Base-by-base conservation (phyloP, 1,284 basidiomycete species). In the Dichomitus squalens region DNA sequence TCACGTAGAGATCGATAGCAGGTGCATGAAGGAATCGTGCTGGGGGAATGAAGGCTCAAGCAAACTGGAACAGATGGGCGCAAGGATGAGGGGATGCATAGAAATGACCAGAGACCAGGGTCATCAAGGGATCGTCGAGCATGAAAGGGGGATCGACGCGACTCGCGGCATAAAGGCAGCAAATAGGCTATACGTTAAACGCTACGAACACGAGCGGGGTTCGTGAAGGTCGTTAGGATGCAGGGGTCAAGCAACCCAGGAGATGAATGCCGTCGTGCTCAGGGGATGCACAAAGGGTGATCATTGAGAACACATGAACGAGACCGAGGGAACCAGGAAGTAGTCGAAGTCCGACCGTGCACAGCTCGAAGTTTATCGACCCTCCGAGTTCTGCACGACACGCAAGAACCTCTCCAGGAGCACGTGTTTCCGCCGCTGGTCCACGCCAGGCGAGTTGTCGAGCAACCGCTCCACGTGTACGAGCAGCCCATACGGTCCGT, bases 401-500 rank as follows among this genome's bases (percentile, higher is more conserved):
- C 78, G 76, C 47, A 83, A 71, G 64, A 91, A 85, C 59, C 79
- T 80, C 59, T 86, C 81, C 69, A 90, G 70, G 52, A 91, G 75
- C 40, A 68, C 66, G 23, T 72, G 74, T 60, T 76, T 78, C 66
- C 82, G 81, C 49, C 73, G 77, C 41, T 83, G 79, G 44, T 76
- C 73, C 39, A 79, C 54, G 59, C 74, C 73, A 21, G 78, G 77
- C 18, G 73, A 68, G 31, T 81, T 74, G 50, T 76, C 74, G 52
- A 91, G 76, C 41, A 91, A 75, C 46, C 78, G 77, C 65, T 85
- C 83, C 6, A 89, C 85, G 50, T 81, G 82, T 29, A 76, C 68
- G 27, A 90, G 75, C 46, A 91, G 82, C 21, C 89, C 88, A 36
- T 76, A 78, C 11, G 86, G 81, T 18, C 89, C 89, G 57, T 91